Percentiles rank a stretch among this genome's conserved stretches.
Evolutionary conservation across 2,329 filamentous ascomycete genomes (phyloP).

Genomic region (Elsinoe fawcettii): DNA sequence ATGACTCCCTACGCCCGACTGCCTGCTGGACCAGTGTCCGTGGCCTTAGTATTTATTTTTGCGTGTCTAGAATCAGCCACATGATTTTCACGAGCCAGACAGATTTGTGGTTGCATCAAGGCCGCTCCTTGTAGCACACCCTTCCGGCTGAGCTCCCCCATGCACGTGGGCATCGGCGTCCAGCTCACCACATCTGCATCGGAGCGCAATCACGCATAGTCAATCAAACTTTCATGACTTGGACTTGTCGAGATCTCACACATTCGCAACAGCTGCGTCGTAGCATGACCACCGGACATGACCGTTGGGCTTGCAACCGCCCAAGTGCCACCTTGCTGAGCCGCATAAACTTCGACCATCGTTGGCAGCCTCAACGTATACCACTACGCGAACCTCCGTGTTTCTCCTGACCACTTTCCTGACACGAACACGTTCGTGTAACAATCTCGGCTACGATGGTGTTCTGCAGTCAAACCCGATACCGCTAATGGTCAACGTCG

Average conservation of each 20-base stretch:
- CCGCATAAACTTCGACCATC: not conserved
- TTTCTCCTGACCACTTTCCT: not conserved
- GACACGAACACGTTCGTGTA: not conserved
- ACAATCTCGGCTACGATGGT: not conserved
- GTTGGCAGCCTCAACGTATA: not conserved
- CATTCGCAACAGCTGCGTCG: not conserved
- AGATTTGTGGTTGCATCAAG: too few relatives aligned
- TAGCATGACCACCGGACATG: not conserved
- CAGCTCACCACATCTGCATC: too few relatives aligned
- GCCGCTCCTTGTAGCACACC: too few relatives aligned
- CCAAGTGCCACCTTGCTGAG: not conserved
- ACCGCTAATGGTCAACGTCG: not conserved
- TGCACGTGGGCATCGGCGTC: too few relatives aligned
- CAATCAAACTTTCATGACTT: too few relatives aligned
- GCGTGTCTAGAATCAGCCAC: too few relatives aligned
- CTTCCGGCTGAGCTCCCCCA: too few relatives aligned
- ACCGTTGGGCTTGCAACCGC: not conserved
- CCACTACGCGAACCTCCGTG: not conserved
- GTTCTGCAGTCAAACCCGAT: not conserved
- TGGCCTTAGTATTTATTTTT: too few relatives aligned
- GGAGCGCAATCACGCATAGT: not conserved
- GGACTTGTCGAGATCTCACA: not conserved
- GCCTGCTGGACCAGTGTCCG: too few relatives aligned
- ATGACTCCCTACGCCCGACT: too few relatives aligned
- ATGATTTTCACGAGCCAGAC: too few relatives aligned